phyloP scores from a whole-genome alignment of 148 eudicot species.

The Nyssa sinensis region DNA sequence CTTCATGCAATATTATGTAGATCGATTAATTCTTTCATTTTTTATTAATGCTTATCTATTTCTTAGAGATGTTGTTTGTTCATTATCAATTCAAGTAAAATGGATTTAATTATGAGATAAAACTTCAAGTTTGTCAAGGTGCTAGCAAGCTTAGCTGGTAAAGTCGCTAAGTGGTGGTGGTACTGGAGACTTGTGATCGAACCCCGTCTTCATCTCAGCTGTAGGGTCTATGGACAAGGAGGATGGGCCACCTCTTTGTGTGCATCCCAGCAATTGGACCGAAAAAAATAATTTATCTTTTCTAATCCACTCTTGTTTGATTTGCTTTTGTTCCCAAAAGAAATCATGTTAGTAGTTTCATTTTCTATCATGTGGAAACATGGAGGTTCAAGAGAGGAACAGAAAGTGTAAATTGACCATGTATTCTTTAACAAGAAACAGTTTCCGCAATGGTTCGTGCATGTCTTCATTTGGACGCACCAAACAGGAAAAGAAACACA shows the following conservation, averaged over 20 bases:
- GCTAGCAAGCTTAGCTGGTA: too few relatives aligned
- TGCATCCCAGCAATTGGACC: too few relatives aligned
- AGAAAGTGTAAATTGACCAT: background rate
- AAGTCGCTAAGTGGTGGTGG: too few relatives aligned
- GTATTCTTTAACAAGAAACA: background rate
- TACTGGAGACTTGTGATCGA: too few relatives aligned
- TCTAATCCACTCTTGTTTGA: background rate
- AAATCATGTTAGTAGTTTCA: background rate
- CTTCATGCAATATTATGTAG: background rate
- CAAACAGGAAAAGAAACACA: background rate
- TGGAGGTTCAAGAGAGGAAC: background rate
- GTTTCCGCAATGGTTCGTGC: background rate
- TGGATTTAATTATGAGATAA: background rate
- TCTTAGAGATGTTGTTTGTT: background rate
- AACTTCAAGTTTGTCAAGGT: too few relatives aligned
- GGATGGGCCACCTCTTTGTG: too few relatives aligned
- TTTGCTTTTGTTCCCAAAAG: background rate
- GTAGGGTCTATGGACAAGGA: too few relatives aligned
- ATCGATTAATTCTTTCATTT: background rate
- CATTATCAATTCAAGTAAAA: background rate
- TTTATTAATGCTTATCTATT: background rate
- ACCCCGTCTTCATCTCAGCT: too few relatives aligned
- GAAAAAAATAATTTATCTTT: too few relatives aligned
- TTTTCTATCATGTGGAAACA: background rate
- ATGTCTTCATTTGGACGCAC: background rate